Conservation (phyloP, 768 basidiomycete genomes). For the Hygrophoropsis aurantiaca region DNA sequence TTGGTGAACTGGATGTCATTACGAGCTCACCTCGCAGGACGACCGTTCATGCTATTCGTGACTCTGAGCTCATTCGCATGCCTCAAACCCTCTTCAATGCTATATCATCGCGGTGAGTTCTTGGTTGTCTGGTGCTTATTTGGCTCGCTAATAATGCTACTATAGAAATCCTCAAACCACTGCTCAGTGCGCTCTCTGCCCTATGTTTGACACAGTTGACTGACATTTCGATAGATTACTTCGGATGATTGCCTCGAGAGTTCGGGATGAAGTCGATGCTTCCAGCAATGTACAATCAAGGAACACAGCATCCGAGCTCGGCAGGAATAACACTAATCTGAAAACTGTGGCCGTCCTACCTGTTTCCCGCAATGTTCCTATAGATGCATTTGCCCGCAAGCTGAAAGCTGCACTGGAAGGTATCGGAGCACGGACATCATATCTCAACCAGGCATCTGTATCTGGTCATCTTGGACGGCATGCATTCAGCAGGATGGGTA, state of each 20-base stretch:
- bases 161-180: slow-evolving; percentile 80
- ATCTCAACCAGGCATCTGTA: slow-evolving; percentile 91
- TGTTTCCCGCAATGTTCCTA: slow-evolving; percentile 81
- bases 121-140: not conserved
- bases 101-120: slow-evolving; percentile 74
- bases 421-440: slow-evolving; percentile 91
- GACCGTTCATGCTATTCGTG: slow-evolving; percentile 96
- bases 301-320: slow-evolving; percentile 55
- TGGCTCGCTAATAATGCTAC: slow-evolving; percentile 1
- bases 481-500: slow-evolving; percentile 95
- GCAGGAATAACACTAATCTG: slow-evolving; percentile 81
- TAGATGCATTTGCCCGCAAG: slow-evolving; percentile 87
- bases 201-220: not conserved
- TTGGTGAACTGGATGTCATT: slow-evolving; percentile 97
- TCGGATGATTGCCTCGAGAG: slow-evolving; percentile 89
- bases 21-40: slow-evolving; percentile 84
- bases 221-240: slow-evolving; percentile 50
- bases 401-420: slow-evolving; percentile 86
- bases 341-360: slow-evolving; percentile 95
- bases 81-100: slow-evolving; percentile 98
- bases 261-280: slow-evolving; percentile 78
- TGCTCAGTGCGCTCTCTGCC: slow-evolving; percentile 56
- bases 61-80: slow-evolving; percentile 96
- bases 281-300: slow-evolving; percentile 51
- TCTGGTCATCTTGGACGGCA: slow-evolving; percentile 91